Evolutionary conservation across 164 flowering plant genomes (phyloP).

Genomic region (Tetracentron sinense): DNA sequence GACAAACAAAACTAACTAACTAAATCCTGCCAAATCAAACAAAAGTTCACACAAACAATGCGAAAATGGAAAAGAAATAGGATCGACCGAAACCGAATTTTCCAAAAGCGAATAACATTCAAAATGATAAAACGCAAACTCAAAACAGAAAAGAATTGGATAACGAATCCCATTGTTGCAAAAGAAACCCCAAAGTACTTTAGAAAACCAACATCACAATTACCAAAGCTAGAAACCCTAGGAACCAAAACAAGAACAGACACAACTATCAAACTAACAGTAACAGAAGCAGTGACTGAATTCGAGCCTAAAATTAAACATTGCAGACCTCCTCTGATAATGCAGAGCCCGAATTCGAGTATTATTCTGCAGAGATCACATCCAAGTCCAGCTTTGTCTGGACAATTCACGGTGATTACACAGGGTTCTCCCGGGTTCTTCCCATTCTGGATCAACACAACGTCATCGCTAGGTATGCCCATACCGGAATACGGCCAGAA

Average conservation of each 20-base stretch:
- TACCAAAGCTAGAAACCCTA: not conserved
- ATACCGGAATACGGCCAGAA: slow-evolving; percentile 17
- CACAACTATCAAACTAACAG: not conserved
- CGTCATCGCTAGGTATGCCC: slow-evolving; percentile 56
- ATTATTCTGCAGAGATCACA: slow-evolving; percentile 76
- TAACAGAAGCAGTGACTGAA: not conserved
- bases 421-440: slow-evolving; percentile 51
- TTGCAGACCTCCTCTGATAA: slow-evolving; percentile 64
- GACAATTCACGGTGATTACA: slow-evolving; percentile 78
- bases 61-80: too few relatives aligned
- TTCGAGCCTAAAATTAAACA: not conserved
- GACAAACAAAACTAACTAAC: too few relatives aligned
- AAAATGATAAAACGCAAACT: too few relatives aligned
- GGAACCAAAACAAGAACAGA: not conserved
- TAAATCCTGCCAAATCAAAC: too few relatives aligned
- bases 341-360: slow-evolving; percentile 72
- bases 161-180: too few relatives aligned
- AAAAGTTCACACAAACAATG: too few relatives aligned
- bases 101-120: too few relatives aligned
- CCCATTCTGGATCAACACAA: slow-evolving; percentile 54
- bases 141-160: not conserved
- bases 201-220: not conserved
- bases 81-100: too few relatives aligned
- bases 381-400: slow-evolving; percentile 70
- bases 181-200: not conserved